A percentile compares a stretch with the other conserved stretches of the same genome.
Evolutionary conservation across 169 alveolate species (phyloP).

Genomic region (Perkinsus olseni): DNA sequence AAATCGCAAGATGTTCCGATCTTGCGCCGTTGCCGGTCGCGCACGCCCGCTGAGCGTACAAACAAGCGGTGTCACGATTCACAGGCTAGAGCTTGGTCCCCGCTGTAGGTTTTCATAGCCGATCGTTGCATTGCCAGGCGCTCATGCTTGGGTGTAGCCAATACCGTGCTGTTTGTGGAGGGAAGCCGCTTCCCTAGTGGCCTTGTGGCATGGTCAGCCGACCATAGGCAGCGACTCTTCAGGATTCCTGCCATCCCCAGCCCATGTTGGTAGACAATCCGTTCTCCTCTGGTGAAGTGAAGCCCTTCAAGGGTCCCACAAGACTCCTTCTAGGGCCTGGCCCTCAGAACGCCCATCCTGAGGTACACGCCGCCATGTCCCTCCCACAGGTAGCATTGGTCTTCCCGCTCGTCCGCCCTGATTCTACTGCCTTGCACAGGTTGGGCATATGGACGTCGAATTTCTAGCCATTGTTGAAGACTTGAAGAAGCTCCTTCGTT

Average conservation of each 20-base stretch:
- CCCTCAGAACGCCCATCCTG: slow-evolving; percentile 22
- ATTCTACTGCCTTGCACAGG: not conserved
- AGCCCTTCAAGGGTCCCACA: not conserved
- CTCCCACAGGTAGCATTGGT: not conserved
- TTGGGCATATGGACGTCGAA: slow-evolving; percentile 32
- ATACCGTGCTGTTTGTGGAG: too few relatives aligned
- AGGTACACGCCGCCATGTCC: slow-evolving; percentile 19
- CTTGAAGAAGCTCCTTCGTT: slow-evolving; percentile 24
- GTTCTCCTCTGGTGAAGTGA: not conserved
- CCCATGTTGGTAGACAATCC: not conserved
- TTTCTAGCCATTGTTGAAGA: slow-evolving; percentile 19
- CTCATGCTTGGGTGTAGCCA: too few relatives aligned
- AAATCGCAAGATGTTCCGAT: too few relatives aligned
- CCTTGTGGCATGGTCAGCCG: too few relatives aligned
- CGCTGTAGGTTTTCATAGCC: too few relatives aligned
- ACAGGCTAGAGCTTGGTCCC: too few relatives aligned
- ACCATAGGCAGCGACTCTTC: not conserved
- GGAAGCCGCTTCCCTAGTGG: too few relatives aligned
- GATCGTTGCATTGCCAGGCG: too few relatives aligned
- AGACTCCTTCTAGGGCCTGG: slow-evolving; percentile 31
- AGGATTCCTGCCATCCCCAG: not conserved
- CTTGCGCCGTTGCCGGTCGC: too few relatives aligned
- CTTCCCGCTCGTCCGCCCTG: not conserved
- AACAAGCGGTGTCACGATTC: too few relatives aligned
- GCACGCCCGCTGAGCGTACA: too few relatives aligned